These are phyloP conservation scores for Citrus australasica DNA, from an alignment of 345 rosid genomes.

Conservation along the genomic window DNA sequence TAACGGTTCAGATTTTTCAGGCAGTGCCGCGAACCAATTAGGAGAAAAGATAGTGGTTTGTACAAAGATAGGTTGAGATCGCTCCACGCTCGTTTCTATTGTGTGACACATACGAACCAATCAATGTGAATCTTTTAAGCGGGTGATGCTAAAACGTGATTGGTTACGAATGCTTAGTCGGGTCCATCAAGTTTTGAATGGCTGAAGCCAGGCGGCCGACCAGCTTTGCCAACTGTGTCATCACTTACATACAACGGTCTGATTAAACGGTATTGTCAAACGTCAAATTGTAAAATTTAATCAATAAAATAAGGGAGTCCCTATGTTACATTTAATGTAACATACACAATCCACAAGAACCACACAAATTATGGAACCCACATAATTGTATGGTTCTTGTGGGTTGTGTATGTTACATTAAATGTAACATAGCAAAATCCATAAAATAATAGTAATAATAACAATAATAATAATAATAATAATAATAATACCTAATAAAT, in stretches of 20 bases:
- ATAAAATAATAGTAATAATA: no score
- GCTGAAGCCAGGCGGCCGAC: not conserved
- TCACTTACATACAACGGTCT: no score
- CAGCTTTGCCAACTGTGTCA: not conserved
- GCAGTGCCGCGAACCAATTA: conserved; percentile 17
- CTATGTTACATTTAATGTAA: no score
- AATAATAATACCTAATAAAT: no score
- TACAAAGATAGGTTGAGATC: not conserved
- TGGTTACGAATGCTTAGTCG: not conserved
- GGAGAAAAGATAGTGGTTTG: conserved; percentile 24
- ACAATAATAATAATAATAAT: no score
- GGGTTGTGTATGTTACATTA: no score
- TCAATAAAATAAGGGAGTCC: no score
- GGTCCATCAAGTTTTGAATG: not conserved
- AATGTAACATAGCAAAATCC: no score
- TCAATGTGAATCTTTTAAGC: not conserved
- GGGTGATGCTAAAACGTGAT: not conserved
- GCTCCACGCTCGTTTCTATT: not conserved
- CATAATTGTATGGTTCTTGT: no score
- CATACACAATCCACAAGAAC: no score
- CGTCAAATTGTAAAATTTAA: no score
- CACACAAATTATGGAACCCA: no score
- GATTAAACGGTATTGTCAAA: not conserved
- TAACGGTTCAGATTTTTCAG: conserved; percentile 6
- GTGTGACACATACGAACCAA: not conserved